A percentile compares a stretch with the other conserved stretches of the same genome.
phyloP scores from a whole-genome alignment of 2,329 filamentous ascomycete species.

The Ramularia endophylla region DNA sequence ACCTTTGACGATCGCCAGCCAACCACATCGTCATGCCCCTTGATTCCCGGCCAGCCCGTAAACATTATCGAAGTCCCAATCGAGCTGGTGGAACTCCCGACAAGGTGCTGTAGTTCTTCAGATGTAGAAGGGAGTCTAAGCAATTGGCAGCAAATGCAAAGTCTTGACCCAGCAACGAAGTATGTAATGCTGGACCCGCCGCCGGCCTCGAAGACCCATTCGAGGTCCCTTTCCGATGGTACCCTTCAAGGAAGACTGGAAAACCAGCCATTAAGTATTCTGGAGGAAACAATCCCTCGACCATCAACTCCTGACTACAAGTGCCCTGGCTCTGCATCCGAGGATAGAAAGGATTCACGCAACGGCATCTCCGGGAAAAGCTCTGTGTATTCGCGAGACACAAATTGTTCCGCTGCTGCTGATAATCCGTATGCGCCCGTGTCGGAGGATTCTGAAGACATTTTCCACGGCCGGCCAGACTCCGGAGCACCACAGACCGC shows the following conservation, averaged over 20 bases:
- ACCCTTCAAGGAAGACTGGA: constrained; percentile 24
- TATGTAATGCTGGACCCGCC: constrained; percentile 24
- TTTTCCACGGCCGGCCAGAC: no score
- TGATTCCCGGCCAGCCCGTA: constrained; percentile 79
- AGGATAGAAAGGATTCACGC: constrained; percentile 4
- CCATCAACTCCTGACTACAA: constrained; percentile 7
- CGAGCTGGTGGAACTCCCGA: constrained; percentile 41
- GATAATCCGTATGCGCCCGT: no score
- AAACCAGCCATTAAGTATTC: constrained; percentile 7
- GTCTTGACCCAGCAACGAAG: constrained; percentile 25
- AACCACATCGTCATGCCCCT: constrained; percentile 72
- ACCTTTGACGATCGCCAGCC: constrained; percentile 66
- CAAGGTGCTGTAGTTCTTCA: constrained; percentile 25
- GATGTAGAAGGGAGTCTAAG: constrained; percentile 22
- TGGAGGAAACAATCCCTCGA: constrained; percentile 10
- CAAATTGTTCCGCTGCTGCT: constrained; percentile 1
- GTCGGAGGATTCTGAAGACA: no score
- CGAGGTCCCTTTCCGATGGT: constrained; percentile 26
- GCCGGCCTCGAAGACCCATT: constrained; percentile 26
- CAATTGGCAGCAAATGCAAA: constrained; percentile 15
- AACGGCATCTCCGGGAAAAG: constrained; percentile 5
- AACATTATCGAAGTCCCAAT: constrained; percentile 78
- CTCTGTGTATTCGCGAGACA: constrained; percentile 11
- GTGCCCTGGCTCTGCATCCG: constrained; percentile 6
- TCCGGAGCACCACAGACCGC: no score